Evolutionary conservation across 768 basidiomycete genomes (phyloP), one percentile per base, ranked within the genome.

Genomic region (Lyophyllum shimeji): DNA sequence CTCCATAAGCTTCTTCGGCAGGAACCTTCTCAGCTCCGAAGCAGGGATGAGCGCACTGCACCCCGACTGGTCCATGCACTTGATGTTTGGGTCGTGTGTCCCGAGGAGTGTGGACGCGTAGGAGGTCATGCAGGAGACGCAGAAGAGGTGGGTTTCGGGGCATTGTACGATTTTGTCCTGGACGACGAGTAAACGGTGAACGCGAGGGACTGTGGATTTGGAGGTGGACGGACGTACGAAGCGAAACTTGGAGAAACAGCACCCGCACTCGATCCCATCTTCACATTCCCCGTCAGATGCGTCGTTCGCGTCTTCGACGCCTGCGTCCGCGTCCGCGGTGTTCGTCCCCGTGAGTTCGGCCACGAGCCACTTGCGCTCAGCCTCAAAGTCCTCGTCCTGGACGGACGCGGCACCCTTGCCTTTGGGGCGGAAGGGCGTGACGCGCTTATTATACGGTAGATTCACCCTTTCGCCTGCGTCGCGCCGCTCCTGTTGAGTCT

Each of bases 91-190:
- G 62, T 84, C 79, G 60, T 86, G 87, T 47, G 78, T 72, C 43
- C 85, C 86, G 11, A 95, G 80, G 27, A 83, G 76, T 24, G 76
- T 86, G 31, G 85, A 82, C 1, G 86, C 85, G 63, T 93, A 89
- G 2, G 79, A 71, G 1, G 71, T 81, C 70, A 92, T 81, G 67
- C 94, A 96, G 1, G 76, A 71, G 31, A 67, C 74, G 69, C 94
- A 96, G 74, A 96, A 97, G 2, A 94, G 81, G 67, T 97, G 94
- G 0, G 88, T 85, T 53, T 95, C 93, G 0, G 89, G 85, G 63
- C 94, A 96, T 71, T 95, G 93, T 1, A 91, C 78, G 86, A 95
- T 89, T 61, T 89, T 84, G 39, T 83, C 82, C 92, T 95, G 24
- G 27, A n/a, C 34, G 9, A 9, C 5, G 9, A 29, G 7, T 24